These are phyloP conservation scores for Cystobasidium pallidum DNA, from an alignment of 1,284 basidiomycete genomes.

Conservation along the genomic window DNA sequence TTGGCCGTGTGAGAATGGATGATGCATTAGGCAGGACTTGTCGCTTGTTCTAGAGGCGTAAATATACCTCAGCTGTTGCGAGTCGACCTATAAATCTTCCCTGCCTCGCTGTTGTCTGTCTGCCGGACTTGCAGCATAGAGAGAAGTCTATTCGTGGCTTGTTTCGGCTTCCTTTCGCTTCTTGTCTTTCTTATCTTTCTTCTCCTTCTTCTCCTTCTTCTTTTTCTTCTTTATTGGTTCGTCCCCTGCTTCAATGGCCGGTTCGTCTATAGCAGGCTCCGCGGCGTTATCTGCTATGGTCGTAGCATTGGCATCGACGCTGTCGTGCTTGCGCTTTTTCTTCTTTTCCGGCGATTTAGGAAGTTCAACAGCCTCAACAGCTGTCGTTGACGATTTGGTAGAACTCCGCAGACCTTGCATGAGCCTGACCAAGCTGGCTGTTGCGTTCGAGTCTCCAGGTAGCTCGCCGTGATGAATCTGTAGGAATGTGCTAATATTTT, in stretches of 20 bases:
- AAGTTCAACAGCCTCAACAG: neutral
- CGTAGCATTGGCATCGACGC: slow-evolving; percentile 3
- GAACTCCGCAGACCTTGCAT: slow-evolving; percentile 15
- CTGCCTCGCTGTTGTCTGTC: too few species aligned
- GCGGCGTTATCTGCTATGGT: neutral
- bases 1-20: too few species aligned
- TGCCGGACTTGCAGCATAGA: too few species aligned
- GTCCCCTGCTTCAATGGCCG: neutral
- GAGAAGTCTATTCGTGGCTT: neutral
- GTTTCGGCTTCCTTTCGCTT: slow-evolving; percentile 9
- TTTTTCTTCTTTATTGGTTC: slow-evolving; percentile 27
- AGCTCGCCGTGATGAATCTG: slow-evolving; percentile 20
- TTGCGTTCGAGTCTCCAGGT: slow-evolving; percentile 35
- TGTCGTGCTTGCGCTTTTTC: slow-evolving; percentile 17
- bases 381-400: neutral
- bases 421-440: slow-evolving; percentile 31
- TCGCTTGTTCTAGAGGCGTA: too few species aligned
- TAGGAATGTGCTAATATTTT: slow-evolving; percentile 24
- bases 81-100: too few species aligned
- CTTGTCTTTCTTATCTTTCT: slow-evolving; percentile 5
- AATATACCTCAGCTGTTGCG: too few species aligned
- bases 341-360: slow-evolving; percentile 13
- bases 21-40: too few species aligned
- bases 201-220: slow-evolving; percentile 25
- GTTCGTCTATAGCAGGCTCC: neutral